Base-by-base conservation (phyloP, 331 rosid species). In the Pyrus hybrid region DNA sequence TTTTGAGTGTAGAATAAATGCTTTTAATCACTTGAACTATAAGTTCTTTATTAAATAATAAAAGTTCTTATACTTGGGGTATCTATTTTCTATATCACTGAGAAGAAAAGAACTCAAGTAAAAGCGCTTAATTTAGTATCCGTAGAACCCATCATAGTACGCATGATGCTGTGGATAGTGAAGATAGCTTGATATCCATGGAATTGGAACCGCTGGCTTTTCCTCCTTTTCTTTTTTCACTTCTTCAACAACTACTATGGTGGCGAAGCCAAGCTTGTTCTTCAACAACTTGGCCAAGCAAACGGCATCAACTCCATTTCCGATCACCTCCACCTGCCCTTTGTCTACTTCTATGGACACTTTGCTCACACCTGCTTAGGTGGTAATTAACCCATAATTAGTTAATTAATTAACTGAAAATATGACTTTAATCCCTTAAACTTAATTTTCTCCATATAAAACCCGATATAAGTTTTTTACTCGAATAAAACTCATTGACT, bases 231-330 rank as follows among this genome's bases (percentile, higher is more conserved):
- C 3, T 6, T 61, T 37, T 73, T 63, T 47, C 45, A 74, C 23
- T 47, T 74, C 71, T 63, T 64, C 62, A 13, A 74, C 63, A 20
- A 30, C 30, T 16, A 13, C 11, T 16, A 74, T 26, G 29, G 47
- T 28, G 29, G 53, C 70, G 30, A 2, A n/a, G 62, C 78, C 70
- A 63, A 74, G 70, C 71, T 74, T 47, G 51, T 63, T 74, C 71
- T 41, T 47, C 13, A 74, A 66, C 12, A 51, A 63, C 47, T 51
- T 8, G 5, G 78, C 67, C 63, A 74, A 63, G 63, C 17, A 10
- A n/a, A 28, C 49, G 11, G 78, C 25, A 29, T 74, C 78, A 63
- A 74, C 13, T 18, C 17, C 78, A 13, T 47, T 29, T 13, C 78
- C 78, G 5, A n/a, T 29, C 63, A 74, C 71, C 28, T 25, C 71